Base-by-base conservation (phyloP, 768 basidiomycete genomes). In the Butyriboletus loyo region DNA sequence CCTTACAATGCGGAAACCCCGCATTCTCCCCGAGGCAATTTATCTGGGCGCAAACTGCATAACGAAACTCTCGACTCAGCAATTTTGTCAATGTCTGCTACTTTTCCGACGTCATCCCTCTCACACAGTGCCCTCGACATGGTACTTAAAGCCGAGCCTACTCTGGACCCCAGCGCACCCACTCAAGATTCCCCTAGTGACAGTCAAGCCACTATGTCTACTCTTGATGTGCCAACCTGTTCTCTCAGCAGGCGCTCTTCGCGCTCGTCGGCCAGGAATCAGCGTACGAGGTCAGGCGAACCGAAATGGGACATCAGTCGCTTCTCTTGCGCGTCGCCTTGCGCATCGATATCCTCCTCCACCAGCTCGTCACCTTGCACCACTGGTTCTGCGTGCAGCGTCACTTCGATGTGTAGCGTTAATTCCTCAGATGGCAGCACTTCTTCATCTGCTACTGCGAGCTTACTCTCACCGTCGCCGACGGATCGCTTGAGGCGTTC, bases 1-100 rank as follows among this genome's bases (percentile, higher is more conserved):
- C 58, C 67, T 60, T 62, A 51, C 64, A 71, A 69, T 52, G 70
- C 66, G 68, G 70, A 59, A 63, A 41, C 64, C 58, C 69, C 60
- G 61, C 63, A 61, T 55, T 50, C 57, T 36, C 58, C 59, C 59
- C 58, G 68, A 62, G 66, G 63, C 32, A 52, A 66, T 49, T 54
- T 55, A 49, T 56, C 55, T 36, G 50, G 52, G 37, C 61, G 56
- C 46, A 67, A 48, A 44, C 57, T 49, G 52, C 60, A 64, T 58
- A 66, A 66, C 47, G 52, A 56, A 38, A 52, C 59, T 43, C 62
- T 58, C 45, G 57, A 63, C 58, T 53, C 64, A 56, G 56, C 58
- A n/a, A 44, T 58, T 36, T 53, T 49, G 57, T 58, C 58, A 31
- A 59, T 56, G 60, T 56, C 66, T 47, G 27, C 54, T 50, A 53